phyloP scores from a whole-genome alignment of 176 grass and related monocot species.

The Bolboschoenus planiculmis region DNA sequence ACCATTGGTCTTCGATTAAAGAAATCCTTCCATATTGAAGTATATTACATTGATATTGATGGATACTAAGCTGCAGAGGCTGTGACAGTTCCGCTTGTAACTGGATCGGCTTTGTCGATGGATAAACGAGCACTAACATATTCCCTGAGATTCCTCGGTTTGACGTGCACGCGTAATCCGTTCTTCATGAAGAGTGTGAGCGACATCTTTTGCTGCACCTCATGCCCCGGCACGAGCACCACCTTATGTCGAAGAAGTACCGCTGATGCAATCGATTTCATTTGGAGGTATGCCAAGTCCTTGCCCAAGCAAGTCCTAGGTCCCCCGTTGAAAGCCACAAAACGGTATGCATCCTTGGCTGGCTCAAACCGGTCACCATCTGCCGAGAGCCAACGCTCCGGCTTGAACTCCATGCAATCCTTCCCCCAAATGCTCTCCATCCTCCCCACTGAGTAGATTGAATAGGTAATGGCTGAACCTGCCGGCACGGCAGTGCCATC shows the following conservation, averaged over 20 bases:
- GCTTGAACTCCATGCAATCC: constrained; percentile 74
- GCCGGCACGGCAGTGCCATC: constrained; percentile 74
- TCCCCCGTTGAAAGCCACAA: constrained; percentile 89
- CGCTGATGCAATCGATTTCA: constrained; percentile 89
- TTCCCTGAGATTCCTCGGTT: constrained; percentile 42
- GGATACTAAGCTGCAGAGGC: constrained; percentile 48
- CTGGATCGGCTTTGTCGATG: not conserved
- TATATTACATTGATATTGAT: not conserved
- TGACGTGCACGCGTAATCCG: constrained; percentile 62
- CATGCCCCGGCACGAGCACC: constrained; percentile 61
- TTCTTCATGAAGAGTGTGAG: constrained; percentile 99
- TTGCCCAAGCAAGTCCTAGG: constrained; percentile 91
- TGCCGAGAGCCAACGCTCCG: constrained; percentile 74
- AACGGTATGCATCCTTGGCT: constrained; percentile 71
- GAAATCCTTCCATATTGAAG: not conserved
- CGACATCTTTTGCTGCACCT: constrained; percentile 97
- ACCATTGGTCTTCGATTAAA: not conserved
- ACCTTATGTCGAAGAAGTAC: constrained; percentile 78
- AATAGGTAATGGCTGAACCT: constrained; percentile 84
- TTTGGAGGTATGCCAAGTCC: constrained; percentile 92
- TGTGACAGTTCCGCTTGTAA: constrained; percentile 39
- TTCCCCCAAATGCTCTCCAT: constrained; percentile 94
- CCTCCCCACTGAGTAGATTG: constrained; percentile 84
- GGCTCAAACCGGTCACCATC: constrained; percentile 62
- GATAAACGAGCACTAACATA: constrained; percentile 19